Conservation (phyloP, 164 flowering plant genomes). For the Liriodendron chinense region DNA sequence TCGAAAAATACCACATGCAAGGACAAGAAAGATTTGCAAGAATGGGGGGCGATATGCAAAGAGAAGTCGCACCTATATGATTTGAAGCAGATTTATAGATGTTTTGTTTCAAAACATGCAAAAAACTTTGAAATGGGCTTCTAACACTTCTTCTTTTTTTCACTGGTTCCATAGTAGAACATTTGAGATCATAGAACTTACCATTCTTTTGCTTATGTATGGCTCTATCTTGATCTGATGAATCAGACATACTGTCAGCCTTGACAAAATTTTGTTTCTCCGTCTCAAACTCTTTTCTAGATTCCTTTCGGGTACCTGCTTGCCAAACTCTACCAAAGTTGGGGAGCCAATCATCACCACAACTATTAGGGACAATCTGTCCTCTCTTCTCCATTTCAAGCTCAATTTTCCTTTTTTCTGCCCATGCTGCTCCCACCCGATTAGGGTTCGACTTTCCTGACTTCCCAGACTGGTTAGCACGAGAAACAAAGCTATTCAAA, state of each 20-base stretch:
- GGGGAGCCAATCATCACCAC: conserved; percentile 85
- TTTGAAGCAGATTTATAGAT: neutral
- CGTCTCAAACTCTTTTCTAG: conserved; percentile 75
- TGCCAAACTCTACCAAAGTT: conserved; percentile 98
- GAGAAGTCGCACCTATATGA: neutral
- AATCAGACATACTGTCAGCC: conserved; percentile 32
- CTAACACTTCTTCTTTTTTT: no score
- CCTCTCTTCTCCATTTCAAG: conserved; percentile 87
- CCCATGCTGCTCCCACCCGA: conserved; percentile 98
- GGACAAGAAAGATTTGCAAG: neutral
- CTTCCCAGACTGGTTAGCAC: conserved; percentile 30
- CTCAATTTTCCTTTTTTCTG: conserved; percentile 82
- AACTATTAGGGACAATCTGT: conserved; percentile 38
- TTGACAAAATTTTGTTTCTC: conserved; percentile 42
- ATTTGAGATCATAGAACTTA: conserved; percentile 21
- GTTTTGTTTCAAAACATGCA: neutral
- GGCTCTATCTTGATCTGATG: conserved; percentile 51
- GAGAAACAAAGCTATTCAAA: conserved; percentile 13
- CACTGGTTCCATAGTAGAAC: no score
- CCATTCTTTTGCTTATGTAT: conserved; percentile 83
- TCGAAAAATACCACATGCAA: neutral
- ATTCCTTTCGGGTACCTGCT: conserved; percentile 85
- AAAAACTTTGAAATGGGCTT: no score
- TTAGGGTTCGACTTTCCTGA: conserved; percentile 66
- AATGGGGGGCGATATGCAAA: neutral